Percentiles rank a stretch among this genome's conserved stretches.
Conservation (phyloP, 2,329 filamentous ascomycete genomes). For the Anthostomella pinea region DNA sequence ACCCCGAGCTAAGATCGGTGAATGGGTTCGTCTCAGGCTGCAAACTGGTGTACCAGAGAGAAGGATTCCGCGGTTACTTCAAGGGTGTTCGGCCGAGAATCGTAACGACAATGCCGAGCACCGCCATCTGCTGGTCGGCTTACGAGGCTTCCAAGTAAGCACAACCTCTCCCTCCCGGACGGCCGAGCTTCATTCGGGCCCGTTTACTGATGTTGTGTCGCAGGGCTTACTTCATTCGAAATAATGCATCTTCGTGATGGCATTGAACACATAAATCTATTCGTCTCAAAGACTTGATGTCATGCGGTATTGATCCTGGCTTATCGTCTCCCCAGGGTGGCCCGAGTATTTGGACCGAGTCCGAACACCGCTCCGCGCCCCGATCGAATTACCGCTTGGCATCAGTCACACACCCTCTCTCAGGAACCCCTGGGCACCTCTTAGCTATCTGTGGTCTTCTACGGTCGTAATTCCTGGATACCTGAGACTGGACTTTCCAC, state of each 20-base stretch:
- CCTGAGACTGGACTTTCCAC: no score
- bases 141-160: slow-evolving; percentile 68
- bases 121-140: slow-evolving; percentile 96
- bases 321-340: slow-evolving; percentile 16
- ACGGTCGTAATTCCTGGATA: not conserved
- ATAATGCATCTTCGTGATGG: slow-evolving; percentile 27
- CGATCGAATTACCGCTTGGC: slow-evolving; percentile 2
- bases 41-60: slow-evolving; percentile 75
- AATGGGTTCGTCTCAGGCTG: slow-evolving; percentile 78
- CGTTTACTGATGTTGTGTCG: slow-evolving; percentile 10
- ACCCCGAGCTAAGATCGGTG: slow-evolving; percentile 80
- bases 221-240: slow-evolving; percentile 34
- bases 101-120: slow-evolving; percentile 96
- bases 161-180: not conserved
- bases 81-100: slow-evolving; percentile 88
- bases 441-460: slow-evolving; percentile 1
- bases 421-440: not conserved
- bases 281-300: slow-evolving; percentile 2
- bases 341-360: slow-evolving; percentile 18
- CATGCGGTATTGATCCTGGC: slow-evolving; percentile 8
- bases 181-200: not conserved
- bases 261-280: not conserved
- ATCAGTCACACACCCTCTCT: not conserved
- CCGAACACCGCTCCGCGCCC: slow-evolving; percentile 7
- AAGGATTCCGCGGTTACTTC: slow-evolving; percentile 85